Conservation (phyloP, 164 flowering plant genomes). For the Magnolia officinalis region DNA sequence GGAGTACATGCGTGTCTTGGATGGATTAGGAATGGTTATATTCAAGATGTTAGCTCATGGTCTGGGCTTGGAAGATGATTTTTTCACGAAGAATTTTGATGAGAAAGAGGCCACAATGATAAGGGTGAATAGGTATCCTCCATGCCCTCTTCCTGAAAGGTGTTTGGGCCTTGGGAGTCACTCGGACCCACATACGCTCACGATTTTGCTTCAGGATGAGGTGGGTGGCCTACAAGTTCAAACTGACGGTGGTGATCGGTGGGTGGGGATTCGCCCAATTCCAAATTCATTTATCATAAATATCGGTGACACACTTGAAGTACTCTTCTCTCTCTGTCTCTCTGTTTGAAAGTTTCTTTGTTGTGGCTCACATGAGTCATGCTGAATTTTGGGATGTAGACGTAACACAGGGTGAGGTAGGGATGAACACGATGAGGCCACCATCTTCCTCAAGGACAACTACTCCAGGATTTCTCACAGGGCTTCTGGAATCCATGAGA, state of each 20-base stretch:
- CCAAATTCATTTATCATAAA: constrained; percentile 32
- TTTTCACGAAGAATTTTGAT: constrained; percentile 27
- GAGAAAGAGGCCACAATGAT: constrained; percentile 32
- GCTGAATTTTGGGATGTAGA: too few relatives aligned
- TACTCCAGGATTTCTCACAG: too few relatives aligned
- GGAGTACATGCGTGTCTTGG: constrained; percentile 27
- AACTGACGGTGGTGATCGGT: constrained; percentile 13
- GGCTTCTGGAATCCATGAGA: too few relatives aligned
- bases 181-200: constrained; percentile 34
- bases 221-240: constrained; percentile 37
- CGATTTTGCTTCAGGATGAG: constrained; percentile 31
- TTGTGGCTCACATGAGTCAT: too few relatives aligned
- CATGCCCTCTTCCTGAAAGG: constrained; percentile 34
- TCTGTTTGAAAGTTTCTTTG: background rate
- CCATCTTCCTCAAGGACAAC: too few relatives aligned
- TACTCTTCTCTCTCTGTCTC: constrained; percentile 12
- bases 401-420: too few relatives aligned
- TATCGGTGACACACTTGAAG: constrained; percentile 30
- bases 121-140: constrained; percentile 32
- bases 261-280: constrained; percentile 32
- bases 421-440: too few relatives aligned
- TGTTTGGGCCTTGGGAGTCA: constrained; percentile 38
- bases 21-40: constrained; percentile 27
- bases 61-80: constrained; percentile 26
- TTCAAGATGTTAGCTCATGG: constrained; percentile 35